Evolutionary conservation across 768 basidiomycete genomes (phyloP), one percentile per base, ranked within the genome.

Genomic region (Russula abietina): DNA sequence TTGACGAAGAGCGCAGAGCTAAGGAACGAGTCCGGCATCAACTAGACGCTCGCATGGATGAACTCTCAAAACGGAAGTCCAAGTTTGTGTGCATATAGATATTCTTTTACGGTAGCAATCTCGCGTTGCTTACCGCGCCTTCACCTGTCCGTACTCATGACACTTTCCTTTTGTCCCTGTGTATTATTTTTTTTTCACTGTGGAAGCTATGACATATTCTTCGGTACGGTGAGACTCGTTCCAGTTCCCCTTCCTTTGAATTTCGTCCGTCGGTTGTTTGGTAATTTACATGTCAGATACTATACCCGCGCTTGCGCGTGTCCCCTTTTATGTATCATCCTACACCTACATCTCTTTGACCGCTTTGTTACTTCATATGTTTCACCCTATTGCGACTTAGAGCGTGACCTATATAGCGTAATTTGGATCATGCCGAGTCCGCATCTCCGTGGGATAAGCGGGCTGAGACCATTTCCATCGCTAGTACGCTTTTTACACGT

Each of bases 81-180:
- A 96, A 95, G 77, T 96, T 93, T 74, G 89, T 87, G 57, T 93
- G 91, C 75, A 81, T 93, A 74, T 93, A 79, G 81, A 74, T 93
- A 79, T 81, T 65, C 58, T 62, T 28, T 55, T 55, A 71, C 61
- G 57, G 68, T 51, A 61, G 38, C 49, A 41, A 45, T 33, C 7
- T 57, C 36, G 46, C 22, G 22, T 39, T 55, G 46, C 28, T 62
- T 39, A 56, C 28, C 46, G 17, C 55, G 24, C 39, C n/a, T 36
- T 65, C 62, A 41, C 45, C 48, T 48, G 43, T 33, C 60, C 38
- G 30, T 55, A 16, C n/a, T 57, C 43, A 19, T 49, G 6, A 17
- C 49, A 41, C 45, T 60, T 61, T 33, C 51, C 46, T 59, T 41
- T 49, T 14, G 38, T 49, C 43, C 43, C 24, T 28, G 24, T 17